Base-by-base conservation (phyloP, 495 filamentous ascomycete genomes). In the Penicilliopsis zonata region DNA sequence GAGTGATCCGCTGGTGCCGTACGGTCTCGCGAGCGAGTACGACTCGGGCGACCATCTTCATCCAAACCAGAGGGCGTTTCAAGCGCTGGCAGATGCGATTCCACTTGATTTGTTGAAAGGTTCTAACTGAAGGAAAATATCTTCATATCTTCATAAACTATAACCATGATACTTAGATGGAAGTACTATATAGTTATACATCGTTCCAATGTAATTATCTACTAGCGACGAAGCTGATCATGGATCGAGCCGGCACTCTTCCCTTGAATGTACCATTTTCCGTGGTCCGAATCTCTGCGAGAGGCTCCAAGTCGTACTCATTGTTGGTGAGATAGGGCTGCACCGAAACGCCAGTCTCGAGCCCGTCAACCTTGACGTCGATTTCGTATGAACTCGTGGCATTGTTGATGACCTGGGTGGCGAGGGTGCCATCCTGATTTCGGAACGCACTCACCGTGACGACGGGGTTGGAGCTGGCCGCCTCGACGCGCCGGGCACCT, bases 41-140 rank as follows among this genome's bases (percentile, higher is more conserved):
- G 69, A 84, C 38, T 70, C 74, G 3, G 80, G 80, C 0, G 80
- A 83, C 53, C 72, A 72, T 45, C 48, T 86, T 43, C 79, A 86
- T 61, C 77, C 77, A 0, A 83, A 77, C 53, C 65, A 61, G n/a
- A 59, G 49, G 5, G 78, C 72, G 0, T 84, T 72, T 49, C 59
- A 76, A 43, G 66, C 61, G 0, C 62, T 85, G 44, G 79, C 76
- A 3, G 59, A 71, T 43, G n/a, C n/a, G n/a, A n/a, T n/a, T n/a
- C n/a, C n/a, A n/a, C n/a, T n/a, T n/a, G n/a, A n/a, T n/a, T n/a
- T n/a, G n/a, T n/a, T n/a, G n/a, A n/a, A n/a, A n/a, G n/a, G n/a
- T n/a, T n/a, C n/a, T n/a, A n/a, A n/a, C n/a, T n/a, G n/a, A n/a
- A n/a, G n/a, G n/a, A n/a, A n/a, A n/a, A n/a, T n/a, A n/a, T n/a